Percentiles rank a stretch among this genome's conserved stretches.
Evolutionary conservation across 768 basidiomycete genomes (phyloP).

Genomic region (Wakefieldia striispora): DNA sequence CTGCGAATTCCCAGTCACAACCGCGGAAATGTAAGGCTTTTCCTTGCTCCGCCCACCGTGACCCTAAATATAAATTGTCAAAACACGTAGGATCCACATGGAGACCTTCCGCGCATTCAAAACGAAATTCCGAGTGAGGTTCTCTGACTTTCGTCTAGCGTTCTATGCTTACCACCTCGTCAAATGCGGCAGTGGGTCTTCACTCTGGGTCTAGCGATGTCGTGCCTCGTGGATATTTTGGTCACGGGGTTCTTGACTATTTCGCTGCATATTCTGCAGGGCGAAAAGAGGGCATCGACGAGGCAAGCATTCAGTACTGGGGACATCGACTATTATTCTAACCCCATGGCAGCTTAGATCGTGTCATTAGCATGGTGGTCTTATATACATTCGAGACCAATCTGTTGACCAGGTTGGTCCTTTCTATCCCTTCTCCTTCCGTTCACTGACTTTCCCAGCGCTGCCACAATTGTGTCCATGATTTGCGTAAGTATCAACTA

Average conservation of each 20-base stretch:
- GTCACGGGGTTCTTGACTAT: constrained; percentile 46
- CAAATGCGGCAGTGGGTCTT: constrained; percentile 44
- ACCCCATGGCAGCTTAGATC: constrained; percentile 38
- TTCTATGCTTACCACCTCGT: neutral
- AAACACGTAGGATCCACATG: constrained; percentile 26
- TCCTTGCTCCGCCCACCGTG: neutral
- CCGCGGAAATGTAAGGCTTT: constrained; percentile 29
- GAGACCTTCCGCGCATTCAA: constrained; percentile 25
- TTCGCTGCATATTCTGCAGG: constrained; percentile 39
- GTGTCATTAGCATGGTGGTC: constrained; percentile 45
- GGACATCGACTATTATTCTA: neutral
- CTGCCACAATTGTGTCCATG: constrained; percentile 42
- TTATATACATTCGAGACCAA: constrained; percentile 55
- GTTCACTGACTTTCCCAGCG: constrained; percentile 20
- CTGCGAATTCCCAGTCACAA: constrained; percentile 22
- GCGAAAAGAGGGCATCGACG: constrained; percentile 39
- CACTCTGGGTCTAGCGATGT: constrained; percentile 49
- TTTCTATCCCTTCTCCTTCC: neutral
- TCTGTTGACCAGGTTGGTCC: constrained; percentile 42
- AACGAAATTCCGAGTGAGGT: constrained; percentile 20
- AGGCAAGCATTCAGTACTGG: constrained; percentile 23
- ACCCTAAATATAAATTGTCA: neutral
- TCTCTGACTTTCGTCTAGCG: neutral
- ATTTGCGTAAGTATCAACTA: constrained; percentile 35
- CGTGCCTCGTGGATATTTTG: constrained; percentile 47